These are phyloP conservation scores for Priceomyces haplophilus DNA, from an alignment of 805 yeast genomes.

Conservation along the genomic window DNA sequence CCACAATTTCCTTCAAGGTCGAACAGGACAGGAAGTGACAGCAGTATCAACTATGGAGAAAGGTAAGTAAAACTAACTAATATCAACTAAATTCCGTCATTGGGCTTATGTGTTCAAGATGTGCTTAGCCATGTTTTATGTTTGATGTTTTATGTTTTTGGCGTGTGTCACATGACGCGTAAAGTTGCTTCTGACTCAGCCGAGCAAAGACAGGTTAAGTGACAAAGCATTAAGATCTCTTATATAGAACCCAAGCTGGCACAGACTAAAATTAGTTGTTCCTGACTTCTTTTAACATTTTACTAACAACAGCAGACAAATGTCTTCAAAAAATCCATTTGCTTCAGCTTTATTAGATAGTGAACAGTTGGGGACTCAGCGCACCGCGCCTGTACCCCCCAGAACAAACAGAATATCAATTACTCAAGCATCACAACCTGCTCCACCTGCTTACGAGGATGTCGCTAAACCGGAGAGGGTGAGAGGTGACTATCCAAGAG, in stretches of 20 bases:
- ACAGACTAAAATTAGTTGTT: background rate
- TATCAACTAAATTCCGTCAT: background rate
- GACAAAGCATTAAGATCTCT: background rate
- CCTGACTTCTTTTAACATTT: background rate
- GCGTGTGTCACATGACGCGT: background rate
- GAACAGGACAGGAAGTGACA: constrained; percentile 33
- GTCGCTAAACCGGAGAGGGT: constrained; percentile 51
- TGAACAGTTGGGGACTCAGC: constrained; percentile 34
- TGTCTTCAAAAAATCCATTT: constrained; percentile 54
- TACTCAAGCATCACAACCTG: constrained; percentile 11
- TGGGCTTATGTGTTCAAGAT: too few species aligned
- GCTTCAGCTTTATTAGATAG: constrained; percentile 44
- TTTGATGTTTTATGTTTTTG: too few species aligned
- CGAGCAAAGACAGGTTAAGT: constrained; percentile 2
- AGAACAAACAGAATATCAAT: constrained; percentile 2
- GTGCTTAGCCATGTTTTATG: background rate
- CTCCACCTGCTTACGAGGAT: constrained; percentile 71
- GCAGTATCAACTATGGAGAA: constrained; percentile 30
- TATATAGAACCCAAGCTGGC: background rate
- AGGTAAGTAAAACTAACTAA: constrained; percentile 7
- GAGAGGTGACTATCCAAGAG: constrained; percentile 50
- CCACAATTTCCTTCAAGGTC: constrained; percentile 27
- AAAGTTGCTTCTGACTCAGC: constrained; percentile 2
- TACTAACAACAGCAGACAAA: constrained; percentile 23
- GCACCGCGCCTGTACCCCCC: constrained; percentile 36